Percentiles rank a stretch among this genome's conserved stretches.
Evolutionary conservation across 768 basidiomycete genomes (phyloP).

Genomic region (Rhizopogon vinicolor): DNA sequence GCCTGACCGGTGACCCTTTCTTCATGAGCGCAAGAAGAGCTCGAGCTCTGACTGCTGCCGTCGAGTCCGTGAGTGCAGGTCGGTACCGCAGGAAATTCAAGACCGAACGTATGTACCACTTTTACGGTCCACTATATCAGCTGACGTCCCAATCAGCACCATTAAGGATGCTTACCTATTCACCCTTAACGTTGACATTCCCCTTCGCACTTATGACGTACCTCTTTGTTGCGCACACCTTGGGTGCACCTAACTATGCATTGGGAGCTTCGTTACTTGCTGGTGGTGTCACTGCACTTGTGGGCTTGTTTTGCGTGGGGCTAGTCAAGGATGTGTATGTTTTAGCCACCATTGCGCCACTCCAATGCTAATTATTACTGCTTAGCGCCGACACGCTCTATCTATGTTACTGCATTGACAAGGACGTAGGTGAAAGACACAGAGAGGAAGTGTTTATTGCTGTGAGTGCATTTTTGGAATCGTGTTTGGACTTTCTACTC

Average conservation of each 20-base stretch:
- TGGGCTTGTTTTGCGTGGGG: conserved; percentile 80
- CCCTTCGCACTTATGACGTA: conserved; percentile 82
- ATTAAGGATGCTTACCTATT: conserved; percentile 64
- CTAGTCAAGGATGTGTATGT: conserved; percentile 72
- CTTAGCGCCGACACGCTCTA: conserved; percentile 59
- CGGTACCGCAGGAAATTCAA: conserved; percentile 45
- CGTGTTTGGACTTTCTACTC: conserved; percentile 2
- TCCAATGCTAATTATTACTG: neutral
- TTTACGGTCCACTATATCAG: neutral
- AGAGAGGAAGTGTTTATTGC: conserved; percentile 51
- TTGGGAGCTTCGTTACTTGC: conserved; percentile 72
- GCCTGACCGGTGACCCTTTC: conserved; percentile 72
- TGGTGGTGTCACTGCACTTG: conserved; percentile 75
- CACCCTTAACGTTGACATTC: conserved; percentile 75
- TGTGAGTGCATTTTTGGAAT: conserved; percentile 30
- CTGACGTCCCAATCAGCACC: conserved; percentile 34
- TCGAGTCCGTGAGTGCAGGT: conserved; percentile 41
- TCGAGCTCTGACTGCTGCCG: conserved; percentile 49
- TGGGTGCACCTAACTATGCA: conserved; percentile 66
- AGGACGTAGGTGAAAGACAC: conserved; percentile 46
- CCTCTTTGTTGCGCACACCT: conserved; percentile 82
- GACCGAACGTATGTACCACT: conserved; percentile 48
- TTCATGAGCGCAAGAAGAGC: conserved; percentile 53
- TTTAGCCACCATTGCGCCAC: neutral
- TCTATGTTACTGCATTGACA: conserved; percentile 64